A percentile compares a stretch with the other conserved stretches of the same genome.
Conservation (phyloP, 225 moss, liverwort and hornwort genomes). For the Physcomitrium patens region DNA sequence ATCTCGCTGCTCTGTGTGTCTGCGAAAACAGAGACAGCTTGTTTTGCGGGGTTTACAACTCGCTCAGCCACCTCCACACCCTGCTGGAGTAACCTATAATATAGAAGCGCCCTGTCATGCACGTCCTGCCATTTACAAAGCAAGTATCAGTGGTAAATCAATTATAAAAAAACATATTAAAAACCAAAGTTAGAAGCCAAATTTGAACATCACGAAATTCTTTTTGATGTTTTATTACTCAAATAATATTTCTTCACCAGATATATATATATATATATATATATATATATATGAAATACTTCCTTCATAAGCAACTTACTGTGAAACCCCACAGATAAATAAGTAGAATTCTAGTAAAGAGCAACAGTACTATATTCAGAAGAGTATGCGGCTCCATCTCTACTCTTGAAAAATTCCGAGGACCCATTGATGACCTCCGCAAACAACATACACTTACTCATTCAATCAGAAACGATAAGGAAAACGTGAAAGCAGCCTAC, state of each 20-base stretch:
- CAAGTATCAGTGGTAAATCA: slow-evolving; percentile 7
- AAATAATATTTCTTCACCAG: background rate
- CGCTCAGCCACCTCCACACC: slow-evolving; percentile 88
- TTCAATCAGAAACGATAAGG: background rate
- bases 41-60: slow-evolving; percentile 88
- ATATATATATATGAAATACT: too few relatives aligned
- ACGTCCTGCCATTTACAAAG: slow-evolving; percentile 73
- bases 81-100: slow-evolving; percentile 90
- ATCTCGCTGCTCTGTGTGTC: slow-evolving; percentile 89
- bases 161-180: background rate
- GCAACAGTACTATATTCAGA: background rate
- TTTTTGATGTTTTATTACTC: background rate
- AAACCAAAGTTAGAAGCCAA: background rate
- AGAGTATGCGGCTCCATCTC: background rate
- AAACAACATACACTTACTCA: slow-evolving; percentile 6
- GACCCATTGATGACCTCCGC: slow-evolving; percentile 1
- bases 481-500: background rate
- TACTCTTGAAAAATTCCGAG: slow-evolving; percentile 16
- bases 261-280: too few relatives aligned
- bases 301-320: background rate
- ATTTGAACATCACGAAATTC: background rate
- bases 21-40: slow-evolving; percentile 94
- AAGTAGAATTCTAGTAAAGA: slow-evolving; percentile 18
- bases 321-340: background rate
- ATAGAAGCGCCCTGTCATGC: slow-evolving; percentile 92